Conservation (phyloP, 768 basidiomycete genomes). For the Russula foetens region DNA sequence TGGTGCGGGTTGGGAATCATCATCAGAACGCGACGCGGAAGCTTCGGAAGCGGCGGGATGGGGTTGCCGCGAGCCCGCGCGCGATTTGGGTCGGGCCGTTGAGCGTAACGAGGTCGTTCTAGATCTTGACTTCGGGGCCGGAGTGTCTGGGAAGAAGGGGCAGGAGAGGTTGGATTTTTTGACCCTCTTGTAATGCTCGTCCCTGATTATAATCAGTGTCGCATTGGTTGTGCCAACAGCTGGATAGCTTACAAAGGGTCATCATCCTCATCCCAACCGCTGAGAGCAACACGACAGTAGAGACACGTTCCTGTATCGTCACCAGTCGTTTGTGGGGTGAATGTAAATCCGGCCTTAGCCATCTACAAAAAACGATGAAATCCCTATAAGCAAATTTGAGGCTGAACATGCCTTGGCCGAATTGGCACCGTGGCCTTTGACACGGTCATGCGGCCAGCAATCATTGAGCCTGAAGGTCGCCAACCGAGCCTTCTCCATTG, state of each 20-base stretch:
- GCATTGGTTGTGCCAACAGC: background rate
- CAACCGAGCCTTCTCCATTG: slow-evolving; percentile 65
- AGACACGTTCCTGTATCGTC: slow-evolving; percentile 83
- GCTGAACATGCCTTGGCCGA: slow-evolving; percentile 51
- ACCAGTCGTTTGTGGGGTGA: slow-evolving; percentile 53
- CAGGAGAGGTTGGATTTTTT: slow-evolving; percentile 38
- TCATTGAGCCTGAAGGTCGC: slow-evolving; percentile 50
- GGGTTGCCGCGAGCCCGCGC: slow-evolving; percentile 15
- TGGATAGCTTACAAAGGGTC: slow-evolving; percentile 67
- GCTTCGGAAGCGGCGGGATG: slow-evolving; percentile 1
- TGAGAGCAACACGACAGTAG: slow-evolving; percentile 72
- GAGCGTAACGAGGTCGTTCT: slow-evolving; percentile 24
- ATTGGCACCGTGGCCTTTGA: slow-evolving; percentile 55
- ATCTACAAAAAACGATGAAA: slow-evolving; percentile 43
- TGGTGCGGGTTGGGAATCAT: slow-evolving; percentile 13
- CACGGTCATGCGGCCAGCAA: slow-evolving; percentile 63
- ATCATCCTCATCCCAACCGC: slow-evolving; percentile 83
- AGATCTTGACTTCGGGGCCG: slow-evolving; percentile 20
- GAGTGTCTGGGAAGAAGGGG: slow-evolving; percentile 33
- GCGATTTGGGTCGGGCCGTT: slow-evolving; percentile 22
- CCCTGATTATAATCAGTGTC: slow-evolving; percentile 32
- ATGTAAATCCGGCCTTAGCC: slow-evolving; percentile 85
- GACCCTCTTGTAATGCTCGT: slow-evolving; percentile 67
- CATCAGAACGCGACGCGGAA: slow-evolving; percentile 9
- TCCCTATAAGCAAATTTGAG: background rate